These are phyloP conservation scores for Capillidium rhysosporum DNA, from an alignment of 371 early-diverging fungal genomes.

Conservation along the genomic window DNA sequence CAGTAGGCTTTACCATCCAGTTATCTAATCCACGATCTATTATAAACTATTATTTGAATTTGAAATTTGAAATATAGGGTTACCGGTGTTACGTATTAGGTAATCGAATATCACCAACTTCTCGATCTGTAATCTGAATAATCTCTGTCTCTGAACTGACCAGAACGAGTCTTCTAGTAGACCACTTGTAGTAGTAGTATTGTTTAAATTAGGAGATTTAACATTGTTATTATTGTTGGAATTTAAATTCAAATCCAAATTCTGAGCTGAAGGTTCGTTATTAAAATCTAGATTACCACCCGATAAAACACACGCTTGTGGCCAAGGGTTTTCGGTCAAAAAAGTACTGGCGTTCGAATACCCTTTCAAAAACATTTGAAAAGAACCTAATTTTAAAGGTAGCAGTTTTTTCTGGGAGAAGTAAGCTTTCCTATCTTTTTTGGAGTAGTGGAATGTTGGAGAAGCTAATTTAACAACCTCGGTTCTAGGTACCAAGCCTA, in stretches of 20 bases:
- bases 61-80: not conserved
- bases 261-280: no score
- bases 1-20: conserved; percentile 59
- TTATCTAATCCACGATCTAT: conserved; percentile 70
- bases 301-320: no score
- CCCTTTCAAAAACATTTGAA: conserved; percentile 65
- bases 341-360: conserved; percentile 68
- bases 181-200: not conserved
- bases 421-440: conserved; percentile 10
- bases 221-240: not conserved
- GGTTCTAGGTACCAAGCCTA: conserved; percentile 67
- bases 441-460: conserved; percentile 55
- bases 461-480: conserved; percentile 51
- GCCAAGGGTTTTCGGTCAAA: conserved; percentile 42
- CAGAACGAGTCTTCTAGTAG: conserved; percentile 17
- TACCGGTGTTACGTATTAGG: conserved; percentile 74
- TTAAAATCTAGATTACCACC: no score
- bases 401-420: no score
- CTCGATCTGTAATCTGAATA: conserved; percentile 68
- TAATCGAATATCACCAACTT: conserved; percentile 68
- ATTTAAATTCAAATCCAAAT: not conserved
- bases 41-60: not conserved
- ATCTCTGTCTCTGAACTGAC: conserved; percentile 33
- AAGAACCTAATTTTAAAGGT: conserved; percentile 64
- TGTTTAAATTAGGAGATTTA: not conserved